Evolutionary conservation across 768 basidiomycete species (phyloP).

Genomic region (Cyclocybe cylindracea): DNA sequence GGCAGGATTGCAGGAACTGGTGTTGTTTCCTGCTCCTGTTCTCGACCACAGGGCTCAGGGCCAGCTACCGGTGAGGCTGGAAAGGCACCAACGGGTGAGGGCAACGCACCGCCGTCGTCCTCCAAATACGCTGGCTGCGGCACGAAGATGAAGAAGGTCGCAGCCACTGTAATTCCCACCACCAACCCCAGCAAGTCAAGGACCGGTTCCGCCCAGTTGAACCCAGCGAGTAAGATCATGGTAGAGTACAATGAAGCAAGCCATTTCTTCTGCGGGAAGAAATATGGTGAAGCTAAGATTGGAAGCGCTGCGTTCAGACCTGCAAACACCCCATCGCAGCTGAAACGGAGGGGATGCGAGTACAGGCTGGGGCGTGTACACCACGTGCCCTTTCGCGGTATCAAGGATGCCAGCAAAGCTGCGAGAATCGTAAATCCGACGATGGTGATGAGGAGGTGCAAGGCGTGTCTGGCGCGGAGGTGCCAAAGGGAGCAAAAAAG

Average conservation of each 20-base stretch:
- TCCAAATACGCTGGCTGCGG: no score
- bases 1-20: no score
- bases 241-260: background rate
- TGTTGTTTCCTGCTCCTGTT: no score
- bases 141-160: background rate
- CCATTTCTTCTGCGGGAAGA: constrained; percentile 3
- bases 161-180: background rate
- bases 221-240: background rate
- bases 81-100: no score
- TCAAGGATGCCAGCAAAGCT: no score
- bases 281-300: background rate
- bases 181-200: background rate
- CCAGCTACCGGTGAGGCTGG: no score
- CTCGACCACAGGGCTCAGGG: no score
- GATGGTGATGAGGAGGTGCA: no score
- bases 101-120: no score
- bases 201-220: background rate
- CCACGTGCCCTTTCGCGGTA: background rate
- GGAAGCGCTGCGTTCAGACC: constrained; percentile 5
- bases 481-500: no score
- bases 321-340: constrained; percentile 1
- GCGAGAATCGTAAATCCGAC: no score
- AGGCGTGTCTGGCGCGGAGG: no score
- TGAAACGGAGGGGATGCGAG: background rate
- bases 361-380: background rate